Evolutionary conservation across 352 stramenopile species (phyloP).

Genomic region (Phytophthora hibernalis): DNA sequence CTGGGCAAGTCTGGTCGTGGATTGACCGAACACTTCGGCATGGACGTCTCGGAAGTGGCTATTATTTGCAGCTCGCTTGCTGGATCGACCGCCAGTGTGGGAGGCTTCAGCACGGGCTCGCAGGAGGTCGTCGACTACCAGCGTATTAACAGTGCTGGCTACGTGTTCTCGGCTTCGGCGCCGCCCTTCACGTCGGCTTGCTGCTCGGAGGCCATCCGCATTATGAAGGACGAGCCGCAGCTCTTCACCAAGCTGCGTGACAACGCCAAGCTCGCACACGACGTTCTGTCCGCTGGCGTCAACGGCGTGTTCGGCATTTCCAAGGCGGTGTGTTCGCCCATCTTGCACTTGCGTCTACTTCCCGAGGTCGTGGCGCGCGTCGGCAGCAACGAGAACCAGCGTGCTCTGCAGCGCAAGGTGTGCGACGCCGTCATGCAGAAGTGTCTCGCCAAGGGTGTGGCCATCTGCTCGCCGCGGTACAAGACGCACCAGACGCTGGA

Average conservation of each 20-base stretch:
- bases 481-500: slow-evolving; percentile 70
- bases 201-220: slow-evolving; percentile 84
- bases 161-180: slow-evolving; percentile 98
- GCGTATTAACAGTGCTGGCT: slow-evolving; percentile 97
- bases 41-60: slow-evolving; percentile 86
- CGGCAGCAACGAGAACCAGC: slow-evolving; percentile 57
- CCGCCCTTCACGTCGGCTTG: slow-evolving; percentile 96
- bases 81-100: slow-evolving; percentile 93
- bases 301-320: slow-evolving; percentile 59
- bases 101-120: slow-evolving; percentile 96
- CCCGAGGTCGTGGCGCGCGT: slow-evolving; percentile 48
- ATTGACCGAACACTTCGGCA: slow-evolving; percentile 86
- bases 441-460: slow-evolving; percentile 65
- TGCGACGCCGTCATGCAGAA: slow-evolving; percentile 75
- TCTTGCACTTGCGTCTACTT: slow-evolving; percentile 72
- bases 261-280: slow-evolving; percentile 70
- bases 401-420: slow-evolving; percentile 57
- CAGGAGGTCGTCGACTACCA: slow-evolving; percentile 98
- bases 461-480: slow-evolving; percentile 78
- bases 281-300: slow-evolving; percentile 48
- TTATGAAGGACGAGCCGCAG: slow-evolving; percentile 83
- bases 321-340: slow-evolving; percentile 69
- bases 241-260: slow-evolving; percentile 74
- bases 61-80: slow-evolving; percentile 96
- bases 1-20: slow-evolving; percentile 91